Percentiles rank a stretch among this genome's conserved stretches.
These are phyloP conservation scores for Aquilaria malaccensis DNA, from an alignment of 345 rosid species.

Conservation along the genomic window DNA sequence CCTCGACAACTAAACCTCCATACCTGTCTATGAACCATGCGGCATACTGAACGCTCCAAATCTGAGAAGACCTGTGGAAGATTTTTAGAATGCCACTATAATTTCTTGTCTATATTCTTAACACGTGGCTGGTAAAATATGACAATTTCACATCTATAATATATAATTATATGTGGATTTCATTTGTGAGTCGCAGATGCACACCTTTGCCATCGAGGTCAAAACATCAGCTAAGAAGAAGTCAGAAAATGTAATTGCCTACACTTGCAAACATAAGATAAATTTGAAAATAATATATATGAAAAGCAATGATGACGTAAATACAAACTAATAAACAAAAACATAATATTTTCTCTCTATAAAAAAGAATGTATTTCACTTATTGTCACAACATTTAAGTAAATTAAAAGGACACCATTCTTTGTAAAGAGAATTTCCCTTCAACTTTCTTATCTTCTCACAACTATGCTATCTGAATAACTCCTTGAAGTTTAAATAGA, in stretches of 20 bases:
- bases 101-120: neutral
- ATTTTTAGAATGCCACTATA: neutral
- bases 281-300: slow-evolving; percentile 1
- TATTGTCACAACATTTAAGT: too few species aligned
- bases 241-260: slow-evolving; percentile 85
- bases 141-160: too few species aligned
- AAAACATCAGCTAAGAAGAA: slow-evolving; percentile 91
- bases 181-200: too few species aligned
- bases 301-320: neutral
- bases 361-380: too few species aligned
- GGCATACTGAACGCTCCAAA: slow-evolving; percentile 89
- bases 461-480: too few species aligned
- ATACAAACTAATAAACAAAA: neutral
- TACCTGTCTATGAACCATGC: slow-evolving; percentile 96
- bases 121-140: neutral
- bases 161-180: too few species aligned
- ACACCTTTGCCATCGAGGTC: slow-evolving; percentile 94
- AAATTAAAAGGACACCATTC: too few species aligned
- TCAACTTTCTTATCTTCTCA: too few species aligned
- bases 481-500: too few species aligned
- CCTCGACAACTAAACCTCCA: slow-evolving; percentile 15
- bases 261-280: slow-evolving; percentile 17
- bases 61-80: slow-evolving; percentile 72
- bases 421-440: too few species aligned
- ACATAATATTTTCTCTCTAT: too few species aligned